Conservation (phyloP, 441 rosid species). For the Eutrema salsugineum region DNA sequence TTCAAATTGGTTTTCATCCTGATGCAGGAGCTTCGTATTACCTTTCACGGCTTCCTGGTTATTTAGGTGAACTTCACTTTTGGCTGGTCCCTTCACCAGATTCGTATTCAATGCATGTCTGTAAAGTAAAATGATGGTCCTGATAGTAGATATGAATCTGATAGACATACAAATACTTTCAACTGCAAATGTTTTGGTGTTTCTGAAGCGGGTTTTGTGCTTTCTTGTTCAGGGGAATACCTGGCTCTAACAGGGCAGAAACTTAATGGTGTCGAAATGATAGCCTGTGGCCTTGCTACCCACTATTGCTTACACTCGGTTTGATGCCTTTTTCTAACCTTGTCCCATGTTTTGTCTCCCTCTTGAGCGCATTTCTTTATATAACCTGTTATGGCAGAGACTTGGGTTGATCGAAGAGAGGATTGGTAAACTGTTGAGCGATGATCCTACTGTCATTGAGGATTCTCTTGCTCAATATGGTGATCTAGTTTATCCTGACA, state of each 20-base stretch:
- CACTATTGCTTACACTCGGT: conserved; percentile 73
- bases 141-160: neutral
- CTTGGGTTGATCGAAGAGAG: conserved; percentile 75
- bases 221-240: conserved; percentile 62
- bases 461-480: conserved; percentile 81
- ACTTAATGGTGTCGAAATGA: conserved; percentile 83
- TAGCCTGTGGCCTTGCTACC: conserved; percentile 88
- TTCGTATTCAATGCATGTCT: conserved; percentile 18
- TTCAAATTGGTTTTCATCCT: conserved; percentile 89
- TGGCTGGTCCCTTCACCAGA: neutral
- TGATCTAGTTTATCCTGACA: conserved; percentile 80
- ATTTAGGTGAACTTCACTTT: conserved; percentile 51
- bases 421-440: conserved; percentile 73
- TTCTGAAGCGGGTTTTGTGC: neutral
- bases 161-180: conserved; percentile 1
- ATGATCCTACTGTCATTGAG: conserved; percentile 72
- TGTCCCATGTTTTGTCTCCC: conserved; percentile 5
- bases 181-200: neutral
- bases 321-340: conserved; percentile 27
- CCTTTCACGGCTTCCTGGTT: conserved; percentile 91
- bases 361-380: conserved; percentile 7
- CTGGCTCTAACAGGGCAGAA: conserved; percentile 87
- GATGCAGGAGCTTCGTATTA: conserved; percentile 95
- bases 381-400: conserved; percentile 45
- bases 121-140: neutral